Percentiles rank a stretch among this genome's conserved stretches.
Evolutionary conservation across 148 eudicot species (phyloP).

Genomic region (Rhododendron simsii): DNA sequence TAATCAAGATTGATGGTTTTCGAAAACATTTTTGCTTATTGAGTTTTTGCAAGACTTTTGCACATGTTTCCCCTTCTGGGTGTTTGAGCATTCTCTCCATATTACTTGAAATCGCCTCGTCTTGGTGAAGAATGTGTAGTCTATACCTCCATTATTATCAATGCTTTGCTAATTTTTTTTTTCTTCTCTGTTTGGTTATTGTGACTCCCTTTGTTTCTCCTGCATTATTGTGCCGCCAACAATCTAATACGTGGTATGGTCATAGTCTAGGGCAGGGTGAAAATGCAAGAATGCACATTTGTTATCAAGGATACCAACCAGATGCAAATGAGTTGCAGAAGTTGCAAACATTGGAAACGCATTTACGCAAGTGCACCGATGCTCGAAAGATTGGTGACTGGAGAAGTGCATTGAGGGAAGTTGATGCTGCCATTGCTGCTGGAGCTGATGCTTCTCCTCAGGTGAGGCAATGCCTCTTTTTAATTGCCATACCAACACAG

Average conservation of each 20-base stretch:
- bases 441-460: constrained; percentile 84
- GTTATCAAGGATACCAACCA: constrained; percentile 46
- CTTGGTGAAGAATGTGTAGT: neutral
- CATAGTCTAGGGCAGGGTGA: constrained; percentile 83
- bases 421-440: constrained; percentile 62
- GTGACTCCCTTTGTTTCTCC: constrained; percentile 8
- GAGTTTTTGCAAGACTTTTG: neutral
- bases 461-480: constrained; percentile 26
- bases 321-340: constrained; percentile 53
- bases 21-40: neutral
- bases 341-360: constrained; percentile 54
- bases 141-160: neutral
- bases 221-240: constrained; percentile 6
- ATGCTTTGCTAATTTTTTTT: neutral
- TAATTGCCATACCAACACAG: neutral
- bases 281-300: constrained; percentile 68
- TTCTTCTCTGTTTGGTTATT: neutral
- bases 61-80: neutral
- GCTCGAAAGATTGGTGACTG: constrained; percentile 67
- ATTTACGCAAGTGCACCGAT: constrained; percentile 53
- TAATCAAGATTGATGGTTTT: neutral
- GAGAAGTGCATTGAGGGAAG: constrained; percentile 65
- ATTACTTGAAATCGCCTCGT: neutral
- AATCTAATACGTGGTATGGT: constrained; percentile 32
- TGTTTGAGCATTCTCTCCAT: neutral